These are phyloP conservation scores for Globisporangium takayamanum DNA, from an alignment of 352 stramenopile genomes.

Conservation along the genomic window DNA sequence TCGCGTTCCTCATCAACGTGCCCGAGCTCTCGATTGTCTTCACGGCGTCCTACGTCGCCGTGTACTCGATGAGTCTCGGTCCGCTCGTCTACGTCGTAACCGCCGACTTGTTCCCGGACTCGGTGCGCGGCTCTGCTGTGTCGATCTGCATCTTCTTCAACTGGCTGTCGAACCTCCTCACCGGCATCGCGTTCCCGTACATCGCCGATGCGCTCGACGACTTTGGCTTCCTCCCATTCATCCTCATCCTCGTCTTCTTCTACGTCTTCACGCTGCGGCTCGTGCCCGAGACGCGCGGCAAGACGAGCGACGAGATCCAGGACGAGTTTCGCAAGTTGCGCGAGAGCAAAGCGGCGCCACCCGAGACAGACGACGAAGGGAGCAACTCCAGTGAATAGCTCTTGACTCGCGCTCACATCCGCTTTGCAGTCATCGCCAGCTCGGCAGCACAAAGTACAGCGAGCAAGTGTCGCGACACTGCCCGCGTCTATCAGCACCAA, in stretches of 20 bases:
- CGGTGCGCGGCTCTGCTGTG: conserved; percentile 33
- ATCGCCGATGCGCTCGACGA: conserved; percentile 30
- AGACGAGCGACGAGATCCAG: conserved; percentile 60
- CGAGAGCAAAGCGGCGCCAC: background rate
- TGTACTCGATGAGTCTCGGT: conserved; percentile 57
- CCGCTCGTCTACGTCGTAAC: conserved; percentile 57
- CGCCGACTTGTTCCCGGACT: conserved; percentile 53
- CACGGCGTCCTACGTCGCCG: conserved; percentile 51
- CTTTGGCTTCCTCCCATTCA: conserved; percentile 49
- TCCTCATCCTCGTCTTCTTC: conserved; percentile 34
- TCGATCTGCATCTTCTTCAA: conserved; percentile 30
- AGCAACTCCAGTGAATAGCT: too few species aligned
- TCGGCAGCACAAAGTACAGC: too few species aligned
- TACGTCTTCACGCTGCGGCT: conserved; percentile 36
- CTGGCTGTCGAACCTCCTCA: conserved; percentile 34
- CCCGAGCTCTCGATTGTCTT: conserved; percentile 41
- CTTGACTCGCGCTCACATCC: too few species aligned
- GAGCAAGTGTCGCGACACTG: too few species aligned
- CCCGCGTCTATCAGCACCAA: too few species aligned
- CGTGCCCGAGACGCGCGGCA: conserved; percentile 53
- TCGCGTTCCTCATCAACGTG: conserved; percentile 24
- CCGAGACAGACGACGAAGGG: too few species aligned
- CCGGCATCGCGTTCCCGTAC: conserved; percentile 59
- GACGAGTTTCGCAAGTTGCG: conserved; percentile 25
- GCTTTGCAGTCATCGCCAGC: too few species aligned